Evolutionary conservation across 2,329 filamentous ascomycete species (phyloP).

Genomic region (Cladosporium sphaerospermum): DNA sequence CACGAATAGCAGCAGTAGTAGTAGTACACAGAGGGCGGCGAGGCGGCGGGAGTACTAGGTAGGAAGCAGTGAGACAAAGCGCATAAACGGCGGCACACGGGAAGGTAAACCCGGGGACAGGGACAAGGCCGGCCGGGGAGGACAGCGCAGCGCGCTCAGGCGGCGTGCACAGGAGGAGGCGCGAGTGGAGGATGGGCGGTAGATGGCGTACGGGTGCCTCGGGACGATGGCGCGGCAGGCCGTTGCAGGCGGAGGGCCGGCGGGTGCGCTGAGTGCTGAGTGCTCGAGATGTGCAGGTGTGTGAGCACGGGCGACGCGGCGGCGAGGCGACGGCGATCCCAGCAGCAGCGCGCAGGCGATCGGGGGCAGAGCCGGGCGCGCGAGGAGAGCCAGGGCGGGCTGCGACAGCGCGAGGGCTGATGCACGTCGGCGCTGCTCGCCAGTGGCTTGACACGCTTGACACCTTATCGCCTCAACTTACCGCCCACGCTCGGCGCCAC

Average conservation of each 20-base stretch:
- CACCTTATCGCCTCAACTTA: not conserved
- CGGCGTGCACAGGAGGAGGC: not conserved
- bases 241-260: not conserved
- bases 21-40: constrained; percentile 6
- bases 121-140: not conserved
- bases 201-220: not conserved
- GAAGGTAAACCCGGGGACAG: not conserved
- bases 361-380: not conserved
- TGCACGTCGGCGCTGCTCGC: not conserved
- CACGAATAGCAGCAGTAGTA: not conserved
- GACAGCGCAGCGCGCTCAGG: too few relatives aligned
- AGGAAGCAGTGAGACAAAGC: constrained; percentile 5
- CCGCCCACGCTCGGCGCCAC: not conserved
- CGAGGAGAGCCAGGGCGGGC: not conserved
- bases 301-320: not conserved
- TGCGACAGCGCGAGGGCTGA: not conserved
- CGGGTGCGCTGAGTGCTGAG: too few relatives aligned
- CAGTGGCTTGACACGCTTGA: not conserved
- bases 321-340: not conserved
- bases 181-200: not conserved
- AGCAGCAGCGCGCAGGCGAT: not conserved
- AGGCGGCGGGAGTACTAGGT: constrained; percentile 2
- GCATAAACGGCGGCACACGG: constrained; percentile 6
- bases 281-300: too few relatives aligned
- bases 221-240: not conserved